Evolutionary conservation across 768 basidiomycete genomes (phyloP), one percentile per base, ranked within the genome.

Genomic region (Boletus speciosus): DNA sequence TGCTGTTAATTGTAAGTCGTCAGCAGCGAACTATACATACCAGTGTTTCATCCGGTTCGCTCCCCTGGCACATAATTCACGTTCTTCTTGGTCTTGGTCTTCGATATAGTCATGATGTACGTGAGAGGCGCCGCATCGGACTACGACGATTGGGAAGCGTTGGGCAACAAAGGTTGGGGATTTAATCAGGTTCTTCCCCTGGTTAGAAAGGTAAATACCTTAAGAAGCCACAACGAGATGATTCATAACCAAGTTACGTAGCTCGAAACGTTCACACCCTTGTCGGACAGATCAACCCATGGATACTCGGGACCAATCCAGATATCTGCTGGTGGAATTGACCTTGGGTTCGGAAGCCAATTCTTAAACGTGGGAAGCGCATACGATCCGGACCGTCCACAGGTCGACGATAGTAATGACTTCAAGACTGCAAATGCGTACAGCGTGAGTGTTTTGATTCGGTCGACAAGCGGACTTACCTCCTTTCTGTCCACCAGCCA

Each of bases 141-240:
- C 61, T 85, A 81, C 45, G 82, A 88, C 57, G 81, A 81, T 47
- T 86, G 85, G 85, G 57, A 40, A 1, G 63, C 72, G 2, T 66
- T 79, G 25, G 73, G 73, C 5, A 85, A 86, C 61, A 66, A 76
- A 1, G 85, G 84, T 2, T 88, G 86, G 86, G 74, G 82, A 6
- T 80, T 81, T 0, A 70, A 74, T 45, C 71, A 81, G 27, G 61
- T 88, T 5, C 77, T 86, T 31, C 84, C 85, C 0, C 68, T 85
- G 14, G 57, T 84, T 31, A 78, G 72, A 57, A 85, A 85, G 76
- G 86, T 80, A 52, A 8, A 49, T 32, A 7, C 11, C 8, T n/a
- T 25, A 2, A 11, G 15, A 8, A 1, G 1, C 8, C 49, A 1
- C 6, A 5, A 12, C 9, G 15, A 37, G 29, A 4, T 64, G n/a